Evolutionary conservation across 73 alveolate genomes (phyloP).

Genomic region (Symbiodinium natans): DNA sequence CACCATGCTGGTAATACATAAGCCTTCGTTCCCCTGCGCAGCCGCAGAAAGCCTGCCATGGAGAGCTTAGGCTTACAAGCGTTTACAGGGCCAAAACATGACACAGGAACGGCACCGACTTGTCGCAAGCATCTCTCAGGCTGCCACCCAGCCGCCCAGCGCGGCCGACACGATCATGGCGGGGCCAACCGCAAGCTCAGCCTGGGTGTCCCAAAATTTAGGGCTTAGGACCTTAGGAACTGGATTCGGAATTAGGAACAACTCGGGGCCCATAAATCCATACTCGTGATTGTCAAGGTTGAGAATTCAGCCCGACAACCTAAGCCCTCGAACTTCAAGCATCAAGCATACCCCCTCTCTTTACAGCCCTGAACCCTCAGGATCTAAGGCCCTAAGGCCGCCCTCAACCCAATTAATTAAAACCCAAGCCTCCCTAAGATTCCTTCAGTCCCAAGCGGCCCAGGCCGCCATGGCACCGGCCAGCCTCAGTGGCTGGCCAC

Average conservation of each 20-base stretch:
- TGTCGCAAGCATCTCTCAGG: neutral
- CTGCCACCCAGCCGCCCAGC: neutral
- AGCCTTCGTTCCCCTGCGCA: neutral
- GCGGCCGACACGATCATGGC: neutral
- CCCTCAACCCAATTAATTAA: too few relatives aligned
- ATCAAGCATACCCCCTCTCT: too few relatives aligned
- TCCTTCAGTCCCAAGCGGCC: slow-evolving; percentile 16
- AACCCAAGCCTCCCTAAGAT: neutral
- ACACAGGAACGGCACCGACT: neutral
- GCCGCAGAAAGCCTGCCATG: neutral
- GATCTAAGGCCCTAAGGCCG: too few relatives aligned
- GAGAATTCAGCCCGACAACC: too few relatives aligned
- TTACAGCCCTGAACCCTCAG: too few relatives aligned
- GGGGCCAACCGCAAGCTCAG: neutral
- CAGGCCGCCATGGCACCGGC: neutral
- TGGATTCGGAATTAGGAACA: too few relatives aligned
- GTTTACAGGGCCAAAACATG: neutral
- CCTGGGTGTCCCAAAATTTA: neutral
- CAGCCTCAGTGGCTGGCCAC: neutral
- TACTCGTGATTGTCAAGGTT: too few relatives aligned
- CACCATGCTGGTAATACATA: too few relatives aligned
- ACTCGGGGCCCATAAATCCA: too few relatives aligned
- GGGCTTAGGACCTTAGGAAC: too few relatives aligned
- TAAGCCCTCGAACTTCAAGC: too few relatives aligned
- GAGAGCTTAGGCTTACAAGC: neutral